Conservation (phyloP, 305 asterid genomes). For the Euphrasia arctica region DNA sequence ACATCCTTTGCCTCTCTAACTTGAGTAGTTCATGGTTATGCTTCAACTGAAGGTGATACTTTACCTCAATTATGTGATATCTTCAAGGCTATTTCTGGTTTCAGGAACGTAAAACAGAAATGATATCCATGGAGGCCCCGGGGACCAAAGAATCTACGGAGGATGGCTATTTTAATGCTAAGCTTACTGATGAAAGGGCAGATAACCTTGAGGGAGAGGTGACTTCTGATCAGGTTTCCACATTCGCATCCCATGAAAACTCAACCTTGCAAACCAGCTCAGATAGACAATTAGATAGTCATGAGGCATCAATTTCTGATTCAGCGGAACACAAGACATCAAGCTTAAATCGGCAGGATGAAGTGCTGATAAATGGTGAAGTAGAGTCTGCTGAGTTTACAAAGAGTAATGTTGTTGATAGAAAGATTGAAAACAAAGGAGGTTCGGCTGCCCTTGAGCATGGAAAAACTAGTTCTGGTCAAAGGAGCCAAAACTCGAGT, state of each 20-base stretch:
- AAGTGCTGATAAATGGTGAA: slow-evolving; percentile 50
- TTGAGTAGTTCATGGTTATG: slow-evolving; percentile 20
- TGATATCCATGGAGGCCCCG: slow-evolving; percentile 41
- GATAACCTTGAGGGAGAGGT: slow-evolving; percentile 48
- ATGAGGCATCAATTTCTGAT: slow-evolving; percentile 41
- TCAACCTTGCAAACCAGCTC: slow-evolving; percentile 37
- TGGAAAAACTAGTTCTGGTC: slow-evolving; percentile 50
- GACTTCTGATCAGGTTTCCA: slow-evolving; percentile 66
- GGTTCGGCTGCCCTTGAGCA: slow-evolving; percentile 44
- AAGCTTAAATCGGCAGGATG: slow-evolving; percentile 39
- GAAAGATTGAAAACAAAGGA: slow-evolving; percentile 54
- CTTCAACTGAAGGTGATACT: slow-evolving; percentile 6
- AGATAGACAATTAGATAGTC: slow-evolving; percentile 37
- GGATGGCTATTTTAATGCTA: slow-evolving; percentile 38
- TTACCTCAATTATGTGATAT: slow-evolving; percentile 14
- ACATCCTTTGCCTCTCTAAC: slow-evolving; percentile 17
- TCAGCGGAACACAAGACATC: slow-evolving; percentile 35
- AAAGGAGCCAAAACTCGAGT: slow-evolving; percentile 50
- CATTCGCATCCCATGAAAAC: slow-evolving; percentile 69
- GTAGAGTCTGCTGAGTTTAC: slow-evolving; percentile 48
- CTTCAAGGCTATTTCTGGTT: slow-evolving; percentile 31
- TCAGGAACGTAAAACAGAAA: slow-evolving; percentile 51
- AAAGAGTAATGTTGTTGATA: slow-evolving; percentile 35
- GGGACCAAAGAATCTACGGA: slow-evolving; percentile 44
- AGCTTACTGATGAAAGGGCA: slow-evolving; percentile 40